A percentile compares a stretch with the other conserved stretches of the same genome.
Evolutionary conservation across 805 yeast species (phyloP).

Genomic region (Isabelozyma gotoi): DNA sequence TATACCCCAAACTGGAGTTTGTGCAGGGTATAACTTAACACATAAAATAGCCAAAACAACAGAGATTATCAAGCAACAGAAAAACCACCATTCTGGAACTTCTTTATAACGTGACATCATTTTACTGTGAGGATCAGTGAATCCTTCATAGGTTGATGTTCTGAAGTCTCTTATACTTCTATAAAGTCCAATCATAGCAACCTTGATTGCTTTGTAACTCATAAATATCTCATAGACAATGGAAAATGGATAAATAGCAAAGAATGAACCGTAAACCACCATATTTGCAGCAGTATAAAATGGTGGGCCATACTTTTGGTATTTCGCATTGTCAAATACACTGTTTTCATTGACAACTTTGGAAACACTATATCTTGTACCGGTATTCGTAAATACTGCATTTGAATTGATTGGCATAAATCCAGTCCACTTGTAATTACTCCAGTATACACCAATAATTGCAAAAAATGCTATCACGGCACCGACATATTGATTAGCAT

Average conservation of each 20-base stretch:
- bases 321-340: constrained; percentile 20
- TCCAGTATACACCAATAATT: constrained; percentile 19
- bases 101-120: constrained; percentile 34
- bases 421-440: constrained; percentile 22
- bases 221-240: constrained; percentile 14
- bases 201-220: not conserved
- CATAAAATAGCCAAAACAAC: constrained; percentile 31
- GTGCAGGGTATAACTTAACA: constrained; percentile 28
- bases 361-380: constrained; percentile 41
- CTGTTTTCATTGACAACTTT: constrained; percentile 38
- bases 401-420: constrained; percentile 41
- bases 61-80: constrained; percentile 22
- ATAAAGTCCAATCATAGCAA: not conserved
- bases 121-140: constrained; percentile 29
- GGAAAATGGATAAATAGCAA: constrained; percentile 24
- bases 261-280: constrained; percentile 24
- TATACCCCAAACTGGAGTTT: constrained; percentile 38
- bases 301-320: constrained; percentile 28
- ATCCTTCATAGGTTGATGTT: constrained; percentile 29
- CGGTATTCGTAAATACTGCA: constrained; percentile 48
- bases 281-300: constrained; percentile 29
- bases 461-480: constrained; percentile 12
- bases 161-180: constrained; percentile 6
- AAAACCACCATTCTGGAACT: constrained; percentile 33
- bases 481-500: constrained; percentile 16